These are phyloP conservation scores for Phytophthora multivora DNA, from an alignment of 352 stramenopile species.

Conservation along the genomic window DNA sequence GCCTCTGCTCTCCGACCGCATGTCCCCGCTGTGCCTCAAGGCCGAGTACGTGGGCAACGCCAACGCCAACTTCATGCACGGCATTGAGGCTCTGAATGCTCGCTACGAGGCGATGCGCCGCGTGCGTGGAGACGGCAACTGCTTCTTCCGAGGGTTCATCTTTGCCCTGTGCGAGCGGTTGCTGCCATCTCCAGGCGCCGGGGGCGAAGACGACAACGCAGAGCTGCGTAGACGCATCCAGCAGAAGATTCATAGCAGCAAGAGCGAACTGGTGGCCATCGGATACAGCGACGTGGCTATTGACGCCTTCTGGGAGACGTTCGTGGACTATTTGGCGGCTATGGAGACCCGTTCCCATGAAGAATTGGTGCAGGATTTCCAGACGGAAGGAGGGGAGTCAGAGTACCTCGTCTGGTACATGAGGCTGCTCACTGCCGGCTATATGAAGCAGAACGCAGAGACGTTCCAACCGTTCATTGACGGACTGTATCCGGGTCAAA, in stretches of 20 bases:
- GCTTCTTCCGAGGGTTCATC: conserved; percentile 92
- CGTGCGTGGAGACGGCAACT: conserved; percentile 91
- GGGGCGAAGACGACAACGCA: conserved; percentile 19
- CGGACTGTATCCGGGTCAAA: conserved; percentile 75
- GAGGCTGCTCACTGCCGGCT: conserved; percentile 79
- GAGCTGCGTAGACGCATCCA: conserved; percentile 49
- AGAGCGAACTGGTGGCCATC: conserved; percentile 72
- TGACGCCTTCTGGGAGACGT: conserved; percentile 93
- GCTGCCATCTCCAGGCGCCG: conserved; percentile 35
- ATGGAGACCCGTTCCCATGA: conserved; percentile 78
- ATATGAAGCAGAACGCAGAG: conserved; percentile 89
- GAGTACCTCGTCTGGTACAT: conserved; percentile 93
- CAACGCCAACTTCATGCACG: conserved; percentile 74
- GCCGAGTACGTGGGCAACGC: conserved; percentile 77
- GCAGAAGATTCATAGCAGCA: conserved; percentile 69
- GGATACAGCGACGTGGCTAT: conserved; percentile 93
- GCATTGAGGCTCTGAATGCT: conserved; percentile 65
- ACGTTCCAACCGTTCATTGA: conserved; percentile 92
- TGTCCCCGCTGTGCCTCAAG: conserved; percentile 61
- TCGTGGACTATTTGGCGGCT: conserved; percentile 87
- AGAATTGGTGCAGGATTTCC: conserved; percentile 79
- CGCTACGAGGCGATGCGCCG: conserved; percentile 80
- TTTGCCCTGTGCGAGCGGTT: conserved; percentile 88
- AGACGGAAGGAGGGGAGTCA: conserved; percentile 84
- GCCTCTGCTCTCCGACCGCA: conserved; percentile 62